phyloP scores from a whole-genome alignment of 1,139 yeast species.

The Scheffersomyces quercinus region DNA sequence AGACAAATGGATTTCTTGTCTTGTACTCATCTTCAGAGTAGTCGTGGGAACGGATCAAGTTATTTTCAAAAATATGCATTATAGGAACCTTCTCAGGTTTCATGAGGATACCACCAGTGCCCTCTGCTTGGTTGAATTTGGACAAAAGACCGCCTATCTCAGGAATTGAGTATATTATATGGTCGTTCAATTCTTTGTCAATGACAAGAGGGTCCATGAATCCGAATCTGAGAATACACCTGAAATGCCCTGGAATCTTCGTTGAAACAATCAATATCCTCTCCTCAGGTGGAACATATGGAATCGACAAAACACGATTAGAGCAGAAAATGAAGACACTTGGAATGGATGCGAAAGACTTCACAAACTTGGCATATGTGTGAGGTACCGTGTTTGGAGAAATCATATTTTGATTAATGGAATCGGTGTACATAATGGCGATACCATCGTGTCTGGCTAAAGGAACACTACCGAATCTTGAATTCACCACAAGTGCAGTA shows the following conservation, averaged over 20 bases:
- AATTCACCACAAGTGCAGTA: slow-evolving; percentile 12
- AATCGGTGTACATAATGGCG: slow-evolving; percentile 42
- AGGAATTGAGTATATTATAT: slow-evolving; percentile 28
- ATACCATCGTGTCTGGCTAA: slow-evolving; percentile 34
- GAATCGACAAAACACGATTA: slow-evolving; percentile 41
- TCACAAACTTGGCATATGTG: slow-evolving; percentile 34
- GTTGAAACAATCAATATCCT: slow-evolving; percentile 40
- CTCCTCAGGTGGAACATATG: slow-evolving; percentile 37
- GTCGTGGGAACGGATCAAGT: slow-evolving; percentile 28
- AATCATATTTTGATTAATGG: slow-evolving; percentile 27
- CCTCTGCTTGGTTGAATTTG: slow-evolving; percentile 6
- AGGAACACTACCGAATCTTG: slow-evolving; percentile 22
- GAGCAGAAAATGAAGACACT: slow-evolving; percentile 43
- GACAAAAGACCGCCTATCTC: slow-evolving; percentile 15
- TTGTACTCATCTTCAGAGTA: slow-evolving; percentile 14
- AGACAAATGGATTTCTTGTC: slow-evolving; percentile 20
- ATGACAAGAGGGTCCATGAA: slow-evolving; percentile 44
- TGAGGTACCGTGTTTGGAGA: slow-evolving; percentile 47
- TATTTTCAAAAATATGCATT: slow-evolving; percentile 40
- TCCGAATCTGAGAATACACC: slow-evolving; percentile 48
- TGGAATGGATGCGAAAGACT: slow-evolving; percentile 44
- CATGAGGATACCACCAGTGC: slow-evolving; percentile 1
- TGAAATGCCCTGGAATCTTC: slow-evolving; percentile 43
- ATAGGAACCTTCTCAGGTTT: slow-evolving; percentile 18
- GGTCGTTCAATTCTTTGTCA: slow-evolving; percentile 23